phyloP scores from a whole-genome alignment of 192 early-diverging fungal species.

The Radiomyces spectabilis region DNA sequence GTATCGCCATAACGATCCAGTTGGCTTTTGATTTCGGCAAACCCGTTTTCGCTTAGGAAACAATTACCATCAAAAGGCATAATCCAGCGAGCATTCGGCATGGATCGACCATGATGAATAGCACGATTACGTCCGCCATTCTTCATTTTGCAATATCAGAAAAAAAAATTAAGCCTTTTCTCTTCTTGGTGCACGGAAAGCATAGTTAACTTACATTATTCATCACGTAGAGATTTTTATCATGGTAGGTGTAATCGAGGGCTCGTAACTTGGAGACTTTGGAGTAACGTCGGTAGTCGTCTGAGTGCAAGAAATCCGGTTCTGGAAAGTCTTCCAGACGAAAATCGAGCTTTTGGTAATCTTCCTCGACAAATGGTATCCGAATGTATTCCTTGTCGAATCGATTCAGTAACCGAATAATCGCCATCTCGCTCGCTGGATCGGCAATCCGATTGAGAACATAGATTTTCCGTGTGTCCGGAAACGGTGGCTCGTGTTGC shows the following conservation, averaged over 20 bases:
- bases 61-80: constrained; percentile 61
- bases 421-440: constrained; percentile 41
- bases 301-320: constrained; percentile 53
- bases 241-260: constrained; percentile 55
- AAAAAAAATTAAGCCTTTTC: constrained; percentile 6
- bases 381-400: constrained; percentile 47
- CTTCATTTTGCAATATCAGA: constrained; percentile 29
- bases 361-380: constrained; percentile 44
- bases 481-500: constrained; percentile 49
- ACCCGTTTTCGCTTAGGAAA: constrained; percentile 44
- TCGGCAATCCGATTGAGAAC: constrained; percentile 56
- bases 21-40: constrained; percentile 44
- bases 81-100: constrained; percentile 47
- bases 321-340: constrained; percentile 54
- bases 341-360: constrained; percentile 50
- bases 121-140: constrained; percentile 56
- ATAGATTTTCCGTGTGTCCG: constrained; percentile 48
- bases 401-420: constrained; percentile 42
- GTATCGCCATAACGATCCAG: constrained; percentile 35
- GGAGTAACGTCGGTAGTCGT: constrained; percentile 47
- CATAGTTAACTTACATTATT: constrained; percentile 46
- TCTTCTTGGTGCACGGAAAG: background rate
- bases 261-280: constrained; percentile 52
- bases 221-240: constrained; percentile 60
- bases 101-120: constrained; percentile 38